A percentile compares a stretch with the other conserved stretches of the same genome.
Evolutionary conservation across 1,139 yeast genomes (phyloP).

Genomic region (Hemisphaericaspora xylofermentans): DNA sequence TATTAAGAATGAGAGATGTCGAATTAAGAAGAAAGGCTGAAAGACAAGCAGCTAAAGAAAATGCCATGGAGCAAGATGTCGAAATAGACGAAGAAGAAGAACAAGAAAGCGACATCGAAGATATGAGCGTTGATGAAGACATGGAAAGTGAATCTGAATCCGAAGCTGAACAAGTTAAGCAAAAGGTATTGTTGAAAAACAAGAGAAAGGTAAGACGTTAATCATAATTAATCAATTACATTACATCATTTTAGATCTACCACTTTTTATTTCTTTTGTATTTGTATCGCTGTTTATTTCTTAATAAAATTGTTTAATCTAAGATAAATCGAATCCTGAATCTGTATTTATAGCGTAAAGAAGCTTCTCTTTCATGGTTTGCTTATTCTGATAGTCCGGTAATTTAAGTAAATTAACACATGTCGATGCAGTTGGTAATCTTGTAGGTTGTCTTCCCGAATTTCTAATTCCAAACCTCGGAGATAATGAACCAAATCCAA

Average conservation of each 20-base stretch:
- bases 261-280: neutral
- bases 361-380: slow-evolving; percentile 57
- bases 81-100: slow-evolving; percentile 31
- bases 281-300: slow-evolving; percentile 1
- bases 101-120: slow-evolving; percentile 36
- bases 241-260: neutral
- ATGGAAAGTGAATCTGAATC: slow-evolving; percentile 33
- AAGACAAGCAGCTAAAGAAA: slow-evolving; percentile 61
- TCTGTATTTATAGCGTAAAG: slow-evolving; percentile 75
- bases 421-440: slow-evolving; percentile 90
- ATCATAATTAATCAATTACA: neutral
- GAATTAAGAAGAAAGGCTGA: slow-evolving; percentile 83
- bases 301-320: slow-evolving; percentile 3
- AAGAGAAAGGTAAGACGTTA: slow-evolving; percentile 34
- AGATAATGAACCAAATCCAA: slow-evolving; percentile 72
- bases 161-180: slow-evolving; percentile 49
- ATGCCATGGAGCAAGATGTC: slow-evolving; percentile 48
- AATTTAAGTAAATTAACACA: slow-evolving; percentile 85
- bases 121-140: slow-evolving; percentile 46
- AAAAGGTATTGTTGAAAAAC: slow-evolving; percentile 77
- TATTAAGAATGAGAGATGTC: slow-evolving; percentile 88
- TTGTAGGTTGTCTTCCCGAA: slow-evolving; percentile 51
- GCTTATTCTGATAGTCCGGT: slow-evolving; percentile 74
- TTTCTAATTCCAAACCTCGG: slow-evolving; percentile 84
- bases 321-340: slow-evolving; percentile 82